Evolutionary conservation across 1,284 basidiomycete genomes (phyloP).

Genomic region (Flammula alnicola): DNA sequence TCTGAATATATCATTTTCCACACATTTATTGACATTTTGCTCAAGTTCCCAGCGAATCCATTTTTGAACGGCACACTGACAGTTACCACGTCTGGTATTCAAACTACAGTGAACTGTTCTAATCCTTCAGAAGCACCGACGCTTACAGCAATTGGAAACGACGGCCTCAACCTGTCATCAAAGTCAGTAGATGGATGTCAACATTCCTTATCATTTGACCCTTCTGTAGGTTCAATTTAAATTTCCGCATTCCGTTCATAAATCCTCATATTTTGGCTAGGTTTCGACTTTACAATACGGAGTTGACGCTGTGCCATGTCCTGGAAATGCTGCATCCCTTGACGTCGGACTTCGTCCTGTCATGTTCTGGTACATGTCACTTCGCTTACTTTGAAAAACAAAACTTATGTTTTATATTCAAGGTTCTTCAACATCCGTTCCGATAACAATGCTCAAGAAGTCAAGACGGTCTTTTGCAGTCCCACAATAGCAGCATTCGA

Average conservation of each 20-base stretch:
- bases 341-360: slow-evolving; percentile 55
- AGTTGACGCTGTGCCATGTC: slow-evolving; percentile 43
- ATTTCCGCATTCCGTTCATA: neutral
- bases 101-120: slow-evolving; percentile 51
- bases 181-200: slow-evolving; percentile 50
- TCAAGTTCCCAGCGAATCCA: slow-evolving; percentile 41
- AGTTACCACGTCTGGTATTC: slow-evolving; percentile 58
- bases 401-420: neutral
- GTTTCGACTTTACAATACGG: slow-evolving; percentile 49
- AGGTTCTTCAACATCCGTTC: slow-evolving; percentile 43
- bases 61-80: slow-evolving; percentile 56
- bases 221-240: slow-evolving; percentile 30
- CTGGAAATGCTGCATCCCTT: slow-evolving; percentile 35
- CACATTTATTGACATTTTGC: slow-evolving; percentile 6
- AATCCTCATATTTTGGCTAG: slow-evolving; percentile 23
- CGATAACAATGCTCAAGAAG: slow-evolving; percentile 38
- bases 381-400: neutral
- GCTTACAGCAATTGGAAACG: slow-evolving; percentile 20
- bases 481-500: slow-evolving; percentile 51
- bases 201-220: slow-evolving; percentile 41
- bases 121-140: slow-evolving; percentile 39
- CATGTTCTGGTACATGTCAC: slow-evolving; percentile 60
- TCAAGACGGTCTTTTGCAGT: slow-evolving; percentile 57
- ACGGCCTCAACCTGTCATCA: slow-evolving; percentile 41
- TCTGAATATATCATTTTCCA: neutral